These are phyloP conservation scores for Huntiella bhutanensis DNA, from an alignment of 2,329 filamentous ascomycete genomes.

Conservation along the genomic window DNA sequence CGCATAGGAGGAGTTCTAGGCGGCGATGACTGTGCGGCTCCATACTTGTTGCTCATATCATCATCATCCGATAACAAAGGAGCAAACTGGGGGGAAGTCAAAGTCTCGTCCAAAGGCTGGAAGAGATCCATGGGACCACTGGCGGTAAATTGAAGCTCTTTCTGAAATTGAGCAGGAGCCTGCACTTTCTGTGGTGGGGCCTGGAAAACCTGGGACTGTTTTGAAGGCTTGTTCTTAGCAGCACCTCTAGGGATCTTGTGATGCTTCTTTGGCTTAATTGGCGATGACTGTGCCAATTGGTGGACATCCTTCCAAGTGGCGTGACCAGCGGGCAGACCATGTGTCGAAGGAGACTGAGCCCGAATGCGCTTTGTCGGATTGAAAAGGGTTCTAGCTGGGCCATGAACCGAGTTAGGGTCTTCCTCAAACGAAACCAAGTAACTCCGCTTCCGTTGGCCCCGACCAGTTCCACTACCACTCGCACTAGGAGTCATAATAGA, in stretches of 20 bases:
- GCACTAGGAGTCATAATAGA: conserved; percentile 48
- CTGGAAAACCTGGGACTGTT: conserved; percentile 6
- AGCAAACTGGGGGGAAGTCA: conserved; percentile 40
- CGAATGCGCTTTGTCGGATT: conserved; percentile 53
- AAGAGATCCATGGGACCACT: conserved; percentile 60
- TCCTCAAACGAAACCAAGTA: conserved; percentile 41
- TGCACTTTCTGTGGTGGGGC: background rate
- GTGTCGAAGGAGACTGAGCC: conserved; percentile 35
- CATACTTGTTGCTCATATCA: conserved; percentile 60
- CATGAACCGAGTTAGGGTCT: conserved; percentile 16
- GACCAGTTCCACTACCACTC: conserved; percentile 34
- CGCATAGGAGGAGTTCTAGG: conserved; percentile 54
- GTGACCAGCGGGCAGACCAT: conserved; percentile 32
- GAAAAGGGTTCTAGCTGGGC: conserved; percentile 17
- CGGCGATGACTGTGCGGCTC: conserved; percentile 61
- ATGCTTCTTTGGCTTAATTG: conserved; percentile 41
- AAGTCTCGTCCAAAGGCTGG: conserved; percentile 46
- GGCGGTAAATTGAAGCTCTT: conserved; percentile 57
- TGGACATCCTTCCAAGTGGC: conserved; percentile 59
- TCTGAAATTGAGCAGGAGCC: conserved; percentile 19
- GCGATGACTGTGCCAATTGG: conserved; percentile 68
- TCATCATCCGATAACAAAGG: conserved; percentile 50
- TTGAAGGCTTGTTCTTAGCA: background rate
- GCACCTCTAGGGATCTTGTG: conserved; percentile 1
- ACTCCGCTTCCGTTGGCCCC: conserved; percentile 38